phyloP scores from a whole-genome alignment of 1,284 basidiomycete species.

The Anthracocystis panici-leucophaei region DNA sequence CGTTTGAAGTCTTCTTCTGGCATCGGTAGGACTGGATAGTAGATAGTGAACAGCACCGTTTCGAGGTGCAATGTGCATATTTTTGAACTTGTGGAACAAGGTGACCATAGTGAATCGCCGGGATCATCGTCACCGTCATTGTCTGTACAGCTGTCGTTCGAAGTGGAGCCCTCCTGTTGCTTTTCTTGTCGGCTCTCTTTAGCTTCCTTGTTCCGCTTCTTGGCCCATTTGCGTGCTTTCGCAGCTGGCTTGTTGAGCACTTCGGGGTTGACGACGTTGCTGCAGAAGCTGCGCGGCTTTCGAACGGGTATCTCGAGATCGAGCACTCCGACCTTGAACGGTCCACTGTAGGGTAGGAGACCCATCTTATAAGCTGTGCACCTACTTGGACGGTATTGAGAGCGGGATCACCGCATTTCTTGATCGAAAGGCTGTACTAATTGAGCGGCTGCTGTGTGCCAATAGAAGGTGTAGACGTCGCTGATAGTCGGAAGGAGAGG shows the following conservation, averaged over 20 bases:
- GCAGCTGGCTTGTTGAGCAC: slow-evolving; percentile 34
- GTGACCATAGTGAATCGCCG: slow-evolving; percentile 24
- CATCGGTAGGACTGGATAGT: slow-evolving; percentile 49
- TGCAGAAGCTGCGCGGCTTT: slow-evolving; percentile 49
- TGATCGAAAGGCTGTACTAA: neutral
- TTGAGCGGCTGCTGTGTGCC: neutral
- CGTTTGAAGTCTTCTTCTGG: slow-evolving; percentile 21
- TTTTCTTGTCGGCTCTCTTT: slow-evolving; percentile 22
- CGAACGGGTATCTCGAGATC: slow-evolving; percentile 63
- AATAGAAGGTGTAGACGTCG: too few relatives aligned
- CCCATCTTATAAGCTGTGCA: slow-evolving; percentile 23
- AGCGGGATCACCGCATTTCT: neutral
- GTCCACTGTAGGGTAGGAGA: slow-evolving; percentile 49
- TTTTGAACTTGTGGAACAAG: slow-evolving; percentile 36
- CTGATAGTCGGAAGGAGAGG: too few relatives aligned
- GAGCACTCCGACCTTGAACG: slow-evolving; percentile 57
- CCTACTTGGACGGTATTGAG: neutral
- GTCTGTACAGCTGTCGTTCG: neutral
- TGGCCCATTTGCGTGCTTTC: slow-evolving; percentile 19
- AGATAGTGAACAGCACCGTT: slow-evolving; percentile 62
- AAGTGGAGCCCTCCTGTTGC: neutral
- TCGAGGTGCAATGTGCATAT: slow-evolving; percentile 56
- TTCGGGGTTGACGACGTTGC: slow-evolving; percentile 33
- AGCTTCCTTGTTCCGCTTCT: slow-evolving; percentile 20
- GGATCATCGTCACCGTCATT: slow-evolving; percentile 13